These are phyloP conservation scores for Colletotrichum magnum DNA, from an alignment of 2,329 filamentous ascomycete genomes.

Conservation along the genomic window DNA sequence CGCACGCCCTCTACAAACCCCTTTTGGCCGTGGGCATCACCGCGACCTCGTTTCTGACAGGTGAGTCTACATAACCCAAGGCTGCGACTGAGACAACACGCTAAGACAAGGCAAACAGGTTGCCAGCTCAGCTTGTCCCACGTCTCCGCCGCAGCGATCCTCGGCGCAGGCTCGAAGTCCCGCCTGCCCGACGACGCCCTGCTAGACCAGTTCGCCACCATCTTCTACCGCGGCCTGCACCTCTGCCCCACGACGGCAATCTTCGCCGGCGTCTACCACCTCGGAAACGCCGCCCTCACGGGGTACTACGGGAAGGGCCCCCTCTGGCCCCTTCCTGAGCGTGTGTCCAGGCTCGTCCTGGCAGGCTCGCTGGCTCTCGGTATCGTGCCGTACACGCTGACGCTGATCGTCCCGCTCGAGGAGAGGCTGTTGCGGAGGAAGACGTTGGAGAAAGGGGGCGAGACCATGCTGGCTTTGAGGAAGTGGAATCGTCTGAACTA, in stretches of 20 bases:
- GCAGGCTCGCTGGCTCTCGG: not conserved
- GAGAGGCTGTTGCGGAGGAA: not conserved
- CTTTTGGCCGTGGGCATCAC: not conserved
- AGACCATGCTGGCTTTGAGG: not conserved
- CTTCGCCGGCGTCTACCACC: not conserved
- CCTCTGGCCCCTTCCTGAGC: not conserved
- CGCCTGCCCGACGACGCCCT: too few species aligned
- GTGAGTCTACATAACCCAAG: not conserved
- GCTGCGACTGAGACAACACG: not conserved
- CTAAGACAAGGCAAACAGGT: not conserved
- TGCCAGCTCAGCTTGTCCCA: too few species aligned
- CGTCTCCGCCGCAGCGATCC: too few species aligned
- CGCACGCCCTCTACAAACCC: not conserved
- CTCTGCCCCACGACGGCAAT: not conserved
- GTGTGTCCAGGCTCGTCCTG: not conserved
- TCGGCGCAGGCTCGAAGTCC: too few species aligned
- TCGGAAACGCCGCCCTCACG: not conserved
- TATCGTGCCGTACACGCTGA: not conserved
- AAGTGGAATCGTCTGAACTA: not conserved
- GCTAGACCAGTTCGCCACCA: too few species aligned
- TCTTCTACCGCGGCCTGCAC: not conserved
- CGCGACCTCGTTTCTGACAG: not conserved
- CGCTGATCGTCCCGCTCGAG: not conserved
- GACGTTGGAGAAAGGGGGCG: not conserved
- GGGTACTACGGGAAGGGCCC: not conserved